Percentiles rank a stretch among this genome's conserved stretches.
These are phyloP conservation scores for Botrytis cinerea DNA, from an alignment of 2,329 filamentous ascomycete species.

Conservation along the genomic window DNA sequence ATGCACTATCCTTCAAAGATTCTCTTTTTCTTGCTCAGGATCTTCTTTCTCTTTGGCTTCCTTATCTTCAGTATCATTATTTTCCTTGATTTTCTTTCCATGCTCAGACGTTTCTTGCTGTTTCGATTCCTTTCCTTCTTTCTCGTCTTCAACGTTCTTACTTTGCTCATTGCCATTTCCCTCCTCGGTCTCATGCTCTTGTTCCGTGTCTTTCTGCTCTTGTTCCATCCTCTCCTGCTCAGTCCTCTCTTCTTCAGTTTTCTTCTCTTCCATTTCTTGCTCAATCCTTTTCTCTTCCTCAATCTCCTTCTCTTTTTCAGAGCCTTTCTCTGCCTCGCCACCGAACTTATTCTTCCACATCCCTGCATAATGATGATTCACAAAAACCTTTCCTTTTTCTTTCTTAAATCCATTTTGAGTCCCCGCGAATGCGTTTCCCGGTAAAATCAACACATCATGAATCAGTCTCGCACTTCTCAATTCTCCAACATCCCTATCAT, in stretches of 20 bases:
- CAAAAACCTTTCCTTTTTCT: background rate
- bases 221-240: background rate
- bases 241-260: background rate
- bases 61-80: background rate
- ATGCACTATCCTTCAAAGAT: background rate
- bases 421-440: conserved; percentile 1
- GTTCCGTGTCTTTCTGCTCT: background rate
- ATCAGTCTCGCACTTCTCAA: background rate
- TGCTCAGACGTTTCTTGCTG: background rate
- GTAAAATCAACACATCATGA: conserved; percentile 12
- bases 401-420: conserved; percentile 5
- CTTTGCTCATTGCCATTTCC: background rate
- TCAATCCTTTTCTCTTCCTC: background rate
- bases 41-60: background rate
- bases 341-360: conserved; percentile 14
- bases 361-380: conserved; percentile 17
- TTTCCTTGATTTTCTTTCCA: background rate
- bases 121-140: background rate
- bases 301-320: conserved; percentile 7
- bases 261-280: background rate
- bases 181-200: background rate
- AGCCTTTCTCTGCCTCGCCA: conserved; percentile 7
- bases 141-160: background rate
- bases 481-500: conserved; percentile 9
- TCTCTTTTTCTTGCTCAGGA: background rate